Conservation (phyloP, 2,329 filamentous ascomycete species). For the Exophiala alcalophila region DNA sequence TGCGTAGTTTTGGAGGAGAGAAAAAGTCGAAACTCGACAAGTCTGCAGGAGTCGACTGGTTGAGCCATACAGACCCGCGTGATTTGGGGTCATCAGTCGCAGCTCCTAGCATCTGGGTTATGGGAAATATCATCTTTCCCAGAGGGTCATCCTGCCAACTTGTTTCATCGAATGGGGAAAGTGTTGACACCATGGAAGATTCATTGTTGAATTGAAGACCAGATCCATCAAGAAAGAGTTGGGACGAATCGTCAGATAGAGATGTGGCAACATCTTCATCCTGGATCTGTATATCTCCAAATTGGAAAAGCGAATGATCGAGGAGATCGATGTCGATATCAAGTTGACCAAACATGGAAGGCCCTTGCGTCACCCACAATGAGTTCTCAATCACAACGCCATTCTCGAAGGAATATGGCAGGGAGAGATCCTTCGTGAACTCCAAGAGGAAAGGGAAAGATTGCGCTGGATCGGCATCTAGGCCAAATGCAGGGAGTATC, state of each 20-base stretch:
- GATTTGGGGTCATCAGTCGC: background rate
- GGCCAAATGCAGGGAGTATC: background rate
- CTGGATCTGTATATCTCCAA: background rate
- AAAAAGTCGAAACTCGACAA: slow-evolving; percentile 25
- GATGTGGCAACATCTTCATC: background rate
- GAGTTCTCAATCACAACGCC: background rate
- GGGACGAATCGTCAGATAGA: background rate
- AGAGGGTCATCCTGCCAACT: background rate
- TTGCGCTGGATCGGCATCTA: slow-evolving; percentile 2
- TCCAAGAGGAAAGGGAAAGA: slow-evolving; percentile 7
- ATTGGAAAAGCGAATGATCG: background rate
- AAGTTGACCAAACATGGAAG: background rate
- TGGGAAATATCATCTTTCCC: background rate
- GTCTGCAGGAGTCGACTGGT: background rate
- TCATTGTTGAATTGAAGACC: no score
- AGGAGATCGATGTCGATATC: slow-evolving; percentile 1
- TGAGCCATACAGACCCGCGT: background rate
- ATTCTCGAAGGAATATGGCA: slow-evolving; percentile 6
- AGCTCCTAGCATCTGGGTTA: background rate
- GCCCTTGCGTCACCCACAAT: no score
- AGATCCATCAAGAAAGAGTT: background rate
- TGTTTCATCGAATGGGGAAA: background rate
- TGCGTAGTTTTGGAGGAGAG: slow-evolving; percentile 26
- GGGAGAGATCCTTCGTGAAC: slow-evolving; percentile 6
- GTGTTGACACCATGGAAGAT: background rate